Evolutionary conservation across 139 green algal species (phyloP), one percentile per base, ranked within the genome.

Genomic region (Micromonas pusilla): DNA sequence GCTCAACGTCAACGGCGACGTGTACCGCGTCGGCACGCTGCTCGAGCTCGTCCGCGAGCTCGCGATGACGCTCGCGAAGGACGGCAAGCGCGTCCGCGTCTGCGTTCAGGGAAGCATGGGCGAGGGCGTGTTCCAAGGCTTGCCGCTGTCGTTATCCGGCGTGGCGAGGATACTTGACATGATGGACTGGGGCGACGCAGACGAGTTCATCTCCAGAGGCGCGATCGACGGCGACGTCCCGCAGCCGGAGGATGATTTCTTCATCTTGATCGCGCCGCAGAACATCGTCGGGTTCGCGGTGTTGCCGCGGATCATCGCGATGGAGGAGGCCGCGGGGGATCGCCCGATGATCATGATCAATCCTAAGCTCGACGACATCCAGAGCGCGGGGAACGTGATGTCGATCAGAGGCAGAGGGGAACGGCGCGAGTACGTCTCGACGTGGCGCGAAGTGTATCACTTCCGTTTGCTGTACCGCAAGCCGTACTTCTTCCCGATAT

Each of bases 151-250:
- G 21, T 79, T 96, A 25, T 85, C 79, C 25, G 90, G 85, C 37
- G 71, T 77, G 52, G 80, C 82, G 33, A 76, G 85, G 9, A 93
- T 96, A 52, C 83, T 96, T 75, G 81, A 91, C 20, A 78, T 81
- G 33, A 96, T 96, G 91, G 91, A 96, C 81, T 96, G 91, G 91
- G 85, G 89, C 3, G 82, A 84, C 30, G 80, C 70, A n/a, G 80
- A 52, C 6, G 79, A 84, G 0, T 92, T 90, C 79, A 82, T 93
- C 68, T 65, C n/a, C 38, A 80, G 89, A 36, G 88, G 88, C 3
- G 60, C 89, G 0, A 83, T 92, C 19, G 81, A 83, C 52, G 66
- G 60, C 1, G 81, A 84, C 30, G 73, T 89, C 52, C 64, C 88
- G 25, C 38, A 73, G 0, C 20, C 26, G 1, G 77, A 83, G 33